Evolutionary conservation across 495 filamentous ascomycete genomes (phyloP).

Genomic region (Aspergillus cavernicola): DNA sequence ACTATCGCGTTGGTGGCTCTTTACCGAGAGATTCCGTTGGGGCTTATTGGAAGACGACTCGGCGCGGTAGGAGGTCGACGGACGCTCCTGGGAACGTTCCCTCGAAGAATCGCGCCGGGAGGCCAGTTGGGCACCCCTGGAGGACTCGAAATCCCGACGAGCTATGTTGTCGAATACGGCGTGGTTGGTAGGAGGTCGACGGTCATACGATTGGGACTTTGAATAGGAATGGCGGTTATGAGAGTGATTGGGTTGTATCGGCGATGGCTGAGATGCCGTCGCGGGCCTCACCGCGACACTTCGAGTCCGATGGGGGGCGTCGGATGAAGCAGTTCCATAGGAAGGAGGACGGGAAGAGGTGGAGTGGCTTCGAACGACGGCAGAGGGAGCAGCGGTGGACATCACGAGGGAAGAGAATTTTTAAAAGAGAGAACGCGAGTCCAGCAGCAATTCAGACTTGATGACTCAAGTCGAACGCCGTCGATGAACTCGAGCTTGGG

Average conservation of each 20-base stretch:
- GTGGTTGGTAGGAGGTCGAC: slow-evolving; percentile 48
- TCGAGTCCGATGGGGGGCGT: slow-evolving; percentile 55
- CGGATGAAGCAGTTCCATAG: slow-evolving; percentile 38
- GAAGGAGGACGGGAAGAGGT: slow-evolving; percentile 49
- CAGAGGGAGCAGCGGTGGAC: slow-evolving; percentile 48
- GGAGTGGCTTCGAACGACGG: slow-evolving; percentile 52
- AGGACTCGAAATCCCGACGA: slow-evolving; percentile 56
- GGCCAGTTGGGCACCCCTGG: slow-evolving; percentile 44
- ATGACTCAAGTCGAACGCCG: slow-evolving; percentile 14
- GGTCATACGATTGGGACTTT: slow-evolving; percentile 49
- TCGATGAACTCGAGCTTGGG: slow-evolving; percentile 15
- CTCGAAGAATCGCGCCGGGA: slow-evolving; percentile 52
- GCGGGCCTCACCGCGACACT: slow-evolving; percentile 49
- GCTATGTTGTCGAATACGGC: slow-evolving; percentile 50
- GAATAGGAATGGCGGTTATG: slow-evolving; percentile 40
- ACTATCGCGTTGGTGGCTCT: slow-evolving; percentile 46
- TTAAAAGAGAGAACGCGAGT: slow-evolving; percentile 13
- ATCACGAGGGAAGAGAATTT: slow-evolving; percentile 33
- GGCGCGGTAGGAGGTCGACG: slow-evolving; percentile 46
- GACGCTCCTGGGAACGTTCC: slow-evolving; percentile 48
- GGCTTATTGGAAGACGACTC: slow-evolving; percentile 46
- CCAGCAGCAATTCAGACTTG: slow-evolving; percentile 22
- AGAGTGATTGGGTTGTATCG: slow-evolving; percentile 23
- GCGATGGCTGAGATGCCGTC: slow-evolving; percentile 34
- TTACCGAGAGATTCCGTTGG: slow-evolving; percentile 43